A percentile compares a stretch with the other conserved stretches of the same genome.
These are phyloP conservation scores for Blastocystis sp. DNA, from an alignment of 352 stramenopile genomes.

Conservation along the genomic window DNA sequence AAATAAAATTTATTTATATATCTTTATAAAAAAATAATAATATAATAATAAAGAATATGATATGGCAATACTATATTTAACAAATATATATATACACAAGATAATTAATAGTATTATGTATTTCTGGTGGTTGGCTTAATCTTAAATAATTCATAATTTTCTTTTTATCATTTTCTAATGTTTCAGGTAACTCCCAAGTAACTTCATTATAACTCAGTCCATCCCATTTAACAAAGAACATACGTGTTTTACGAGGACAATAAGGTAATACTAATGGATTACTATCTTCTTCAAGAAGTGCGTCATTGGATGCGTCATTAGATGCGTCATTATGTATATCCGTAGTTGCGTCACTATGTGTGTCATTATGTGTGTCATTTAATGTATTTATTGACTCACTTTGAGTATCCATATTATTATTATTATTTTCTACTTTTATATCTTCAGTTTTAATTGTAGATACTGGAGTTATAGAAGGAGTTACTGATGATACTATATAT, in stretches of 20 bases:
- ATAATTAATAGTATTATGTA: neutral
- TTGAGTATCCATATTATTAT: conserved; percentile 46
- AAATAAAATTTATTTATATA: no score
- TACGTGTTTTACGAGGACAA: neutral
- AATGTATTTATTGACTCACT: conserved; percentile 5
- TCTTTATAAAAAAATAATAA: no score
- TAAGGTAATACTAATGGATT: conserved; percentile 52
- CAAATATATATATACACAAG: neutral
- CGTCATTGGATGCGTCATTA: neutral
- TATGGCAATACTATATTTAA: no score
- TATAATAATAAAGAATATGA: no score
- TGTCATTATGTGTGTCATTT: neutral
- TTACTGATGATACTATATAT: no score
- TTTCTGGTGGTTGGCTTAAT: conserved; percentile 15
- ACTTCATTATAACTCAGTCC: conserved; percentile 67
- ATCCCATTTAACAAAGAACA: conserved; percentile 60
- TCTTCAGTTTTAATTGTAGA: no score
- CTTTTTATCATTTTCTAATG: conserved; percentile 58
- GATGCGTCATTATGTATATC: neutral
- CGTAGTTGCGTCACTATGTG: neutral
- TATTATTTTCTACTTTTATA: no score
- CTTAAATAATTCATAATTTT: conserved; percentile 40
- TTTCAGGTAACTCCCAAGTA: conserved; percentile 65
- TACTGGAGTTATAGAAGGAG: no score
- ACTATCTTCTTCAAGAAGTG: conserved; percentile 44